Conservation (phyloP, 192 early-diverging fungal species). For the Backusella mclennaniae region DNA sequence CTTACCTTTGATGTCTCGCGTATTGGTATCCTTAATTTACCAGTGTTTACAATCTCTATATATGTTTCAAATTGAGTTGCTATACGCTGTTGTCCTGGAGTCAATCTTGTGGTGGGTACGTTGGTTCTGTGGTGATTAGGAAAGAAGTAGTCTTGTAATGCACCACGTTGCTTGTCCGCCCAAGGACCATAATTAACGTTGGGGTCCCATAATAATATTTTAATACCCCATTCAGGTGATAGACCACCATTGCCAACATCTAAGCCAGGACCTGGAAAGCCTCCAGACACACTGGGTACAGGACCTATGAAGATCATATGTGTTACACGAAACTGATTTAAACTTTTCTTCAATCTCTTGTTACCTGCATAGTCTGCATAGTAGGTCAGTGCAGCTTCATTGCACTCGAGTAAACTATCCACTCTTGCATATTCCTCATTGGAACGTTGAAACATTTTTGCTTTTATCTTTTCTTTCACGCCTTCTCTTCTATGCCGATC, state of each 20-base stretch:
- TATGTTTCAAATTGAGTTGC: conserved; percentile 54
- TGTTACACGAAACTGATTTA: not conserved
- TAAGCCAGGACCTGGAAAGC: not conserved
- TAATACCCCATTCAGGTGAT: conserved; percentile 71
- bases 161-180: conserved; percentile 72
- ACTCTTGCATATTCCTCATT: conserved; percentile 68
- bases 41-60: conserved; percentile 59
- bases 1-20: conserved; percentile 71
- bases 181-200: conserved; percentile 77
- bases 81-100: conserved; percentile 56
- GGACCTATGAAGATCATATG: conserved; percentile 18
- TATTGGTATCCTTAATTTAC: conserved; percentile 60
- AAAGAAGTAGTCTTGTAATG: conserved; percentile 71
- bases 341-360: not conserved
- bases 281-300: not conserved
- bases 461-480: not conserved
- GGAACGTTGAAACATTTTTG: not conserved
- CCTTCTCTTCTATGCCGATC: conserved; percentile 8
- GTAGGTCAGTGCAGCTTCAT: conserved; percentile 54
- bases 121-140: conserved; percentile 59
- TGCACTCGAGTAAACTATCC: conserved; percentile 56
- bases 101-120: conserved; percentile 42
- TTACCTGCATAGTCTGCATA: conserved; percentile 67
- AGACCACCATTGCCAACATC: conserved; percentile 50
- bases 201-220: conserved; percentile 53